Evolutionary conservation across 352 stramenopile species (phyloP), one percentile per base, ranked within the genome.

Genomic region (Phytophthora foliorum): DNA sequence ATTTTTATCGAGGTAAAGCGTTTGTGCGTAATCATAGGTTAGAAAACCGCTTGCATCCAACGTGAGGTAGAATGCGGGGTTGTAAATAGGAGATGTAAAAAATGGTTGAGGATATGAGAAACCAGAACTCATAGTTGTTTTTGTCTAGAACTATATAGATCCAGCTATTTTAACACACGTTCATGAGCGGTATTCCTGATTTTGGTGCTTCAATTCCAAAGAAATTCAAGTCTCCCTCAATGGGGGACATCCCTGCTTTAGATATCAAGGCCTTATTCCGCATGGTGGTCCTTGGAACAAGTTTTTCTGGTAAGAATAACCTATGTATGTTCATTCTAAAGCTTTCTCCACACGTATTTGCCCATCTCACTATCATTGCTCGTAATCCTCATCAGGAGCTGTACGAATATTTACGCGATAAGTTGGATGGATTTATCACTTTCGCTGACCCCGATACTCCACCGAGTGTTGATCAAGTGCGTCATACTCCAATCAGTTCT

Each of bases 181-280:
- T 60, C 39, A 60, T 51, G 53, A 60, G 53, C 6, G 54, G 1
- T 53, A 63, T 63, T 54, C 55, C 55, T n/a, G 21, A 63, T 19
- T 63, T 39, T 4, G 56, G 42, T 3, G 56, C 29, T 38, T 46
- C 42, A 0, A 7, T 63, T 2, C 56, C 56, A 9, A 63, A 63
- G n/a, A 14, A 24, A 63, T 63, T 22, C 32, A 54, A 55, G 10
- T 21, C 29, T 2, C 11, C 42, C 1, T 19, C 24, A 4, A 55
- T 55, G 31, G 31, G 31, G 3, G 56, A 63, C 22, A 63, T 63
- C 6, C 42, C 14, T 2, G 25, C 3, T 0, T 17, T 54, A 4
- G 32, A 53, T 21, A 63, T 63, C 2, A 63, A 63, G 25, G 6
- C 2, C 2, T 13, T 63, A 1, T 63, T 55, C 6, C 38, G 44